Percentiles rank a stretch among this genome's conserved stretches.
Evolutionary conservation across 139 green algal genomes (phyloP).

Genomic region (Auxenochlorella protothecoides): DNA sequence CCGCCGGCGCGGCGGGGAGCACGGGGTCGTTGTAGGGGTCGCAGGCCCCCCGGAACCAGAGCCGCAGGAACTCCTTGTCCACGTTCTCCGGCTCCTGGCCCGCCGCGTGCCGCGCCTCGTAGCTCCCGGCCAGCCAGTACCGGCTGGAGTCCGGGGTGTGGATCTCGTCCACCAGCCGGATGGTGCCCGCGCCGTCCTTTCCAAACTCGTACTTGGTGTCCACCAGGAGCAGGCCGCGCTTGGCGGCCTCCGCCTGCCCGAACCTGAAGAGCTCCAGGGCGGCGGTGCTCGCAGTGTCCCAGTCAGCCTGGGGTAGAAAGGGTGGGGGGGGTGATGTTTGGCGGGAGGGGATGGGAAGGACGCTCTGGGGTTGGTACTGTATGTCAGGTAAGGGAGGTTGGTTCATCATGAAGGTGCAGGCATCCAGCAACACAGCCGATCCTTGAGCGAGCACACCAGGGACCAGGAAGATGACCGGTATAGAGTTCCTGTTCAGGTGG

Average conservation of each 20-base stretch:
- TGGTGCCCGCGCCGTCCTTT: constrained; percentile 45
- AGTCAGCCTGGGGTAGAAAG: constrained; percentile 40
- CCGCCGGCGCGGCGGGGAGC: constrained; percentile 75
- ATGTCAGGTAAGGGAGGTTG: no score
- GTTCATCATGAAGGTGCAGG: no score
- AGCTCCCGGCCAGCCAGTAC: constrained; percentile 88
- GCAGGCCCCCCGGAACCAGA: constrained; percentile 91
- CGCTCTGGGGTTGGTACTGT: neutral
- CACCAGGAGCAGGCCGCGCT: constrained; percentile 87
- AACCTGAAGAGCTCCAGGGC: constrained; percentile 82
- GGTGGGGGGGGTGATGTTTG: neutral
- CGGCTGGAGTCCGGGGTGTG: constrained; percentile 91
- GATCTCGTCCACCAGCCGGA: constrained; percentile 77
- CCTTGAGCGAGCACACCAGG: no score
- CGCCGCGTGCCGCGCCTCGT: constrained; percentile 59
- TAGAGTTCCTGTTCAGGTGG: no score
- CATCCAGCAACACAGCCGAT: no score
- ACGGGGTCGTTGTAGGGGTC: constrained; percentile 92
- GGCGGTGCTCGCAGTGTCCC: constrained; percentile 51
- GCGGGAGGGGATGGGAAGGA: neutral
- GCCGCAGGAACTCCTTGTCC: constrained; percentile 97
- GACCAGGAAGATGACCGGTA: no score
- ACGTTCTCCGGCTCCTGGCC: constrained; percentile 91
- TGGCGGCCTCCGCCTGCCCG: constrained; percentile 75
- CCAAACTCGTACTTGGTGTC: constrained; percentile 96